phyloP scores from a whole-genome alignment of 2,329 filamentous ascomycete genomes.

The Dactylellina parvicollis region DNA sequence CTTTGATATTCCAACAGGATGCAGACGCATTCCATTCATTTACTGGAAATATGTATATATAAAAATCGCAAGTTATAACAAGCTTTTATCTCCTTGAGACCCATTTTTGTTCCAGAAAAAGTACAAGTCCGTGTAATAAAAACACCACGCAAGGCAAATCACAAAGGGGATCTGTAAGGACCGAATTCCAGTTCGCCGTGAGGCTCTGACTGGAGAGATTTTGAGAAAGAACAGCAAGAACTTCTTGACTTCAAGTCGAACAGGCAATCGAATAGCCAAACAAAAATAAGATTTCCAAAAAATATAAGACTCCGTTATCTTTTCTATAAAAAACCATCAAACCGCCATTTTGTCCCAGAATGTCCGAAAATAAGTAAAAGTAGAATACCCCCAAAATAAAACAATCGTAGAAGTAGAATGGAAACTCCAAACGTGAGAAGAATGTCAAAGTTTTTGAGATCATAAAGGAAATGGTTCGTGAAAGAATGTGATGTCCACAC shows the following conservation, averaged over 20 bases:
- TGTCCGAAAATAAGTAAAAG: background rate
- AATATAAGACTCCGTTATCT: slow-evolving; percentile 24
- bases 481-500: background rate
- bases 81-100: slow-evolving; percentile 5
- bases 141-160: background rate
- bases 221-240: background rate
- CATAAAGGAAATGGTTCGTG: background rate
- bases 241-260: background rate
- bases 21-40: no score
- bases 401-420: background rate
- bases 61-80: background rate
- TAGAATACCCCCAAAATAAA: slow-evolving; percentile 7
- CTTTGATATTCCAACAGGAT: background rate
- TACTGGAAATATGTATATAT: background rate
- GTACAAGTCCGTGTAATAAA: background rate
- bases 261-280: background rate
- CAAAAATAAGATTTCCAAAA: background rate
- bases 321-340: background rate
- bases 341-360: slow-evolving; percentile 8
- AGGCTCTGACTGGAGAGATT: background rate
- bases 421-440: background rate
- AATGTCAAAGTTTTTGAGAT: background rate
- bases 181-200: background rate
- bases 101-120: background rate
- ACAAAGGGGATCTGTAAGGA: background rate